A percentile compares a stretch with the other conserved stretches of the same genome.
Evolutionary conservation across 805 yeast species (phyloP).

Genomic region (Wickerhamomyces subpelliculosus): DNA sequence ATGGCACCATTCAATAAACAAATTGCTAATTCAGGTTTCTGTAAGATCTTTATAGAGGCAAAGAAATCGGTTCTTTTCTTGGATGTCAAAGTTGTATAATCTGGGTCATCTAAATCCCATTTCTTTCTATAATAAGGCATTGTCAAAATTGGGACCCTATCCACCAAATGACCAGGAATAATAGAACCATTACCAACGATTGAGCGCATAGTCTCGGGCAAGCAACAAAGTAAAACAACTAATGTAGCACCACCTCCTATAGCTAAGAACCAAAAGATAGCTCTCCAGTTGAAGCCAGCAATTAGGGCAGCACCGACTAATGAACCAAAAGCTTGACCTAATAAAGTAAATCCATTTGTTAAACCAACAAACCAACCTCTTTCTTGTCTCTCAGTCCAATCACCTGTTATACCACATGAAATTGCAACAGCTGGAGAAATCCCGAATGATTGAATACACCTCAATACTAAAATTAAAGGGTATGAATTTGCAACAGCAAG

Average conservation of each 20-base stretch:
- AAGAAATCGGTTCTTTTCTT: constrained; percentile 20
- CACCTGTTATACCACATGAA: constrained; percentile 66
- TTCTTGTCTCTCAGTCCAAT: constrained; percentile 53
- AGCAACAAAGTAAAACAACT: constrained; percentile 24
- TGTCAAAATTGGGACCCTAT: constrained; percentile 38
- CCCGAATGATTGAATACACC: constrained; percentile 75
- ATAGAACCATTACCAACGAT: constrained; percentile 73
- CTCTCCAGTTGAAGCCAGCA: constrained; percentile 58
- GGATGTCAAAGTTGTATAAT: constrained; percentile 21
- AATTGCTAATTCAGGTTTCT: constrained; percentile 36
- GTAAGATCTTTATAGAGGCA: constrained; percentile 37
- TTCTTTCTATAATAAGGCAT: constrained; percentile 4
- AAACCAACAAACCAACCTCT: constrained; percentile 70
- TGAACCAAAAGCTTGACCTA: constrained; percentile 78
- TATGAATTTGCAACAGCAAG: constrained; percentile 52
- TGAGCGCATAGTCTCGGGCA: constrained; percentile 74
- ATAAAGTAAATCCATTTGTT: constrained; percentile 53
- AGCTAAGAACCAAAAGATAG: constrained; percentile 71
- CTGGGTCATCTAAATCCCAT: constrained; percentile 26
- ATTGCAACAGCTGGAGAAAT: constrained; percentile 73
- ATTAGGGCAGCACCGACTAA: constrained; percentile 45
- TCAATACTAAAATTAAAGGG: constrained; percentile 54
- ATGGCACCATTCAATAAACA: constrained; percentile 52
- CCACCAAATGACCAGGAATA: constrained; percentile 35
- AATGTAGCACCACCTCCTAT: constrained; percentile 50